These are phyloP conservation scores for Pseudopediastrum boryanum DNA, from an alignment of 139 green algal genomes.

Conservation along the genomic window DNA sequence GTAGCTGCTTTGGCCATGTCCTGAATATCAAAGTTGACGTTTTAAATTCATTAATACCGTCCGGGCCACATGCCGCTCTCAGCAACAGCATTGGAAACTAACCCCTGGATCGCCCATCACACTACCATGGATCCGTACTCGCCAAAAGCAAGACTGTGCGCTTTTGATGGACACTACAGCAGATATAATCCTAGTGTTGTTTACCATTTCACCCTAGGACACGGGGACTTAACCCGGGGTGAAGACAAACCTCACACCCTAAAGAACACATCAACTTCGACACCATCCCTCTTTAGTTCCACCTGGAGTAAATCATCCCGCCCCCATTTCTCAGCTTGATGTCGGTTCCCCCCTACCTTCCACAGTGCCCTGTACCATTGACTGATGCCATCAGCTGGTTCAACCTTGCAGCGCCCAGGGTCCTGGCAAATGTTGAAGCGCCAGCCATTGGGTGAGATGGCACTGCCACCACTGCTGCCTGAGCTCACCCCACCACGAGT, in stretches of 20 bases:
- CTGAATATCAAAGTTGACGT: too few species aligned
- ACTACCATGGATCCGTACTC: too few species aligned
- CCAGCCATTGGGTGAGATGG: constrained; percentile 74
- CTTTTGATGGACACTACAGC: not conserved
- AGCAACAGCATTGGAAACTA: too few species aligned
- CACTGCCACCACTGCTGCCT: constrained; percentile 70
- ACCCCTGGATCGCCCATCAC: too few species aligned
- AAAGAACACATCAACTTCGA: not conserved
- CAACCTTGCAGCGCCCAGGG: constrained; percentile 37
- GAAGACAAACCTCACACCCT: not conserved
- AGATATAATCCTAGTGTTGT: not conserved
- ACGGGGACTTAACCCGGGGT: not conserved
- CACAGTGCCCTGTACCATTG: constrained; percentile 59
- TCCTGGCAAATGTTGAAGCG: constrained; percentile 73
- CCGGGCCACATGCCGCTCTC: too few species aligned
- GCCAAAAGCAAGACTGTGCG: too few species aligned
- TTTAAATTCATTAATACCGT: too few species aligned
- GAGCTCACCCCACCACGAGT: constrained; percentile 34
- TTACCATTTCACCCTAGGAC: not conserved
- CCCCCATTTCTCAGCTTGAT: not conserved
- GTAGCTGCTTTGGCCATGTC: not conserved
- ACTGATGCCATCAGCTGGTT: constrained; percentile 61
- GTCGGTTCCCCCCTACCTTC: constrained; percentile 32
- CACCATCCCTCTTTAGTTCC: not conserved
- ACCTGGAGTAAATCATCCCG: not conserved